These are phyloP conservation scores for Eimeria sp. DNA, from an alignment of 169 alveolate species.

Conservation along the genomic window DNA sequence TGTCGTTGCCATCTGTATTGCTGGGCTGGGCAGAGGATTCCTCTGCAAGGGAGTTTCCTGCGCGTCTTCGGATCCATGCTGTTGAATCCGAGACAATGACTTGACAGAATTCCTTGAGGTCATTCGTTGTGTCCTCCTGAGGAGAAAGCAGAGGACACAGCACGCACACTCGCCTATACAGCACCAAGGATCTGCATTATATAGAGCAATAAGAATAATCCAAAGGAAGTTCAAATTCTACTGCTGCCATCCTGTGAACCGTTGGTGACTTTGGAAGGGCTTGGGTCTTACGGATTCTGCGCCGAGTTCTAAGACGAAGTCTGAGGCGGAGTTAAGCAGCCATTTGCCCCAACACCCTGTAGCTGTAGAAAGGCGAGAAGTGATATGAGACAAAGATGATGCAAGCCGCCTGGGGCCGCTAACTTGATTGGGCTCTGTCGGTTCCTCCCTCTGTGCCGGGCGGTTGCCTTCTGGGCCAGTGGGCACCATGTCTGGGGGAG, in stretches of 20 bases:
- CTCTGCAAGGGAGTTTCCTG: background rate
- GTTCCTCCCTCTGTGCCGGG: slow-evolving; percentile 13
- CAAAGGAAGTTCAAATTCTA: background rate
- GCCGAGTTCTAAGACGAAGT: background rate
- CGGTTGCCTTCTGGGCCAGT: slow-evolving; percentile 18
- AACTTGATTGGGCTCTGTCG: background rate
- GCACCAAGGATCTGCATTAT: background rate
- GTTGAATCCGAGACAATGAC: background rate
- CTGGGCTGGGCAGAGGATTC: background rate
- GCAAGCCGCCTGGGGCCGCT: background rate
- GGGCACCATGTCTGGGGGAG: slow-evolving; percentile 13
- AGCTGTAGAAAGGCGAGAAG: background rate
- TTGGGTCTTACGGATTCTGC: background rate
- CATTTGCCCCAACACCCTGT: slow-evolving; percentile 32
- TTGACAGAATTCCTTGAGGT: background rate
- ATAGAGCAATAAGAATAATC: background rate
- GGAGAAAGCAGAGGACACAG: background rate
- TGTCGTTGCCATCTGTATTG: background rate
- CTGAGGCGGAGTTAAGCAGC: slow-evolving; percentile 15
- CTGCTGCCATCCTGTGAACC: background rate
- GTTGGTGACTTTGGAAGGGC: background rate
- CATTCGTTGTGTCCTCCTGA: background rate
- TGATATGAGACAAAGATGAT: background rate
- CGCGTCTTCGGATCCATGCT: background rate
- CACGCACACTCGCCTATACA: background rate